A percentile compares a stretch with the other conserved stretches of the same genome.
Conservation (phyloP, 257 asterid genomes). For the Ocimum tenuiflorum region DNA sequence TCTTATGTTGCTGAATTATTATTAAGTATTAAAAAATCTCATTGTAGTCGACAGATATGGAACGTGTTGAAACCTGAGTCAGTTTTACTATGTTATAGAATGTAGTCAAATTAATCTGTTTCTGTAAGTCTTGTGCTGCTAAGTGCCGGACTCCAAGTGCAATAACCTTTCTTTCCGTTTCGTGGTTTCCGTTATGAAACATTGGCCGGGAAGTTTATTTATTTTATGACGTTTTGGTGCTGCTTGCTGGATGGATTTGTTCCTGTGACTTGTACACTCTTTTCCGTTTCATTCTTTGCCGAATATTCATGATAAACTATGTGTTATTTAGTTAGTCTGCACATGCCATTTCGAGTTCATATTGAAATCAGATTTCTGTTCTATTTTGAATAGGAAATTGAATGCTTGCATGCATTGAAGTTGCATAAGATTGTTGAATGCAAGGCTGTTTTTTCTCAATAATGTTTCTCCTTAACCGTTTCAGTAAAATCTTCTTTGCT, state of each 20-base stretch:
- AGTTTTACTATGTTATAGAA: neutral
- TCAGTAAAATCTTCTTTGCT: neutral
- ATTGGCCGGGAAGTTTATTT: too few species aligned
- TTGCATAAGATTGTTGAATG: neutral
- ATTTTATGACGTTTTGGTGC: too few species aligned
- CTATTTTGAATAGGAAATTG: neutral
- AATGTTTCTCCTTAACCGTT: neutral
- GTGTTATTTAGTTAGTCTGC: neutral
- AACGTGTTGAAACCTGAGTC: neutral
- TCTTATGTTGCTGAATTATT: neutral
- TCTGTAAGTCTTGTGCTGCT: neutral
- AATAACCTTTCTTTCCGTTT: neutral
- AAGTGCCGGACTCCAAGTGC: neutral
- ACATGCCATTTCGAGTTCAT: constrained; percentile 8
- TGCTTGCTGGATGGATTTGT: too few species aligned
- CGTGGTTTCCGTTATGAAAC: too few species aligned
- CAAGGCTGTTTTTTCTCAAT: neutral
- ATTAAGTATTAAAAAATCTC: too few species aligned
- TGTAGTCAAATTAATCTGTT: neutral
- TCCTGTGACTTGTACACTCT: too few species aligned
- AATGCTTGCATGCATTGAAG: neutral
- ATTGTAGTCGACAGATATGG: neutral
- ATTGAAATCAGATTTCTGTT: constrained; percentile 1
- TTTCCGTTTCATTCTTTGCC: neutral
- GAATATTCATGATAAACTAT: neutral